These are phyloP conservation scores for Apiotrichum montevideense DNA, from an alignment of 1,284 basidiomycete species.

Conservation along the genomic window DNA sequence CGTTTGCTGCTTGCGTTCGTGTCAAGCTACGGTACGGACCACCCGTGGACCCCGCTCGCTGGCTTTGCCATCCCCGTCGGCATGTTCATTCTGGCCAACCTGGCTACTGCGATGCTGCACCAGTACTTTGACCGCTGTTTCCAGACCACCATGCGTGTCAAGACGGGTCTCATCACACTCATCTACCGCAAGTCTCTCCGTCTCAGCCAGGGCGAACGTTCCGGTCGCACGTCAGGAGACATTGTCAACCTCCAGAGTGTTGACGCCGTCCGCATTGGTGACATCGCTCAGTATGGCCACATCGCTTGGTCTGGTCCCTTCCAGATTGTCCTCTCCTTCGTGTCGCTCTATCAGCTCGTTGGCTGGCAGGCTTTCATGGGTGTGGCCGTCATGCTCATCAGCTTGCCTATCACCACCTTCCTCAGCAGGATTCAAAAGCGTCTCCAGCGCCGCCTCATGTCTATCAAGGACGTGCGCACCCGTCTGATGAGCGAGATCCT, in stretches of 20 bases:
- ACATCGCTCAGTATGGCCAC: constrained; percentile 70
- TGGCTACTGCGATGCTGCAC: constrained; percentile 78
- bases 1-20: constrained; percentile 76
- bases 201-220: constrained; percentile 75
- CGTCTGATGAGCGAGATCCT: constrained; percentile 58
- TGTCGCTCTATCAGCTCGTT: constrained; percentile 79
- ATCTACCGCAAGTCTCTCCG: constrained; percentile 83
- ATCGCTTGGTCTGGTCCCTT: constrained; percentile 51
- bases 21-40: constrained; percentile 54
- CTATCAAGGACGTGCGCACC: constrained; percentile 61
- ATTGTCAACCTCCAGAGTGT: constrained; percentile 93
- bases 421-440: constrained; percentile 70
- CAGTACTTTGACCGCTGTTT: constrained; percentile 60
- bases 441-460: constrained; percentile 85
- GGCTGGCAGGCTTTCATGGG: constrained; percentile 91
- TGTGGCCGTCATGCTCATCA: constrained; percentile 81
- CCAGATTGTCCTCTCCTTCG: constrained; percentile 76
- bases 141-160: constrained; percentile 69
- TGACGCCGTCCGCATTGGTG: constrained; percentile 71
- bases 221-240: constrained; percentile 70
- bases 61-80: constrained; percentile 69
- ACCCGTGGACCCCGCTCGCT: constrained; percentile 44
- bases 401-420: constrained; percentile 67
- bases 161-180: constrained; percentile 74
- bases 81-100: constrained; percentile 72